Evolutionary conservation across 1,139 yeast species (phyloP), one percentile per base, ranked within the genome.

Genomic region (Blastobotrys illinoisensis): DNA sequence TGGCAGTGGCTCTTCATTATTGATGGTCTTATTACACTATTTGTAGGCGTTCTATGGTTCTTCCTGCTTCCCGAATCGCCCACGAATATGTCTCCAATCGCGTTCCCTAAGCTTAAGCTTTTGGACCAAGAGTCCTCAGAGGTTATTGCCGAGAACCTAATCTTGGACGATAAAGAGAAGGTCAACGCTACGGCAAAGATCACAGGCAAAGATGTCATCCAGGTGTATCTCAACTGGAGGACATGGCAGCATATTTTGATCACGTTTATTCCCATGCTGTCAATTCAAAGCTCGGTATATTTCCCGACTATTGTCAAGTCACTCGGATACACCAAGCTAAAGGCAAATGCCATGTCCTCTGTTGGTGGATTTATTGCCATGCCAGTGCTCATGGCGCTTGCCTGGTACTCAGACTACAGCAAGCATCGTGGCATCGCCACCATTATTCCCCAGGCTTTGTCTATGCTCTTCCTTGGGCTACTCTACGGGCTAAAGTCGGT

Each of bases 1-100:
- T 81, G 86, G 86, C 72, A 80, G 61, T 82, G 82, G 81, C 70
- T 83, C 32, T 83, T 82, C 59, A 64, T 82, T 50, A 64, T 82
- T 45, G 86, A 82, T 60, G 86, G 86, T 5, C 48, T 73, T 1
- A 60, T 80, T 50, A 80, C 86, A 0, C 64, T 81, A 5, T 28
- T 68, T 5, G 73, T 82, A 57, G 86, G 86, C 0, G 46, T 81
- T 46, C 60, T 71, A 6, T 70, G 82, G 0, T 79, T 74, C 58
- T 79, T 77, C 61, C 67, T 75, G 60, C 79, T 82, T 82, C 81
- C 86, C 1, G 76, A 82, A 4, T 80, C 80, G 16, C 40, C 40
- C 14, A 32, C 14, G 40, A 32, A 32, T 11, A 32, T 32, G 40
- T 32, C 40, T 32, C 40, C 40, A 32, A 13, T 32, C 16, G 16